Percentiles rank a stretch among this genome's conserved stretches.
Evolutionary conservation across 108 stramenopile genomes (phyloP).

Genomic region (Licmophora abbreviata): DNA sequence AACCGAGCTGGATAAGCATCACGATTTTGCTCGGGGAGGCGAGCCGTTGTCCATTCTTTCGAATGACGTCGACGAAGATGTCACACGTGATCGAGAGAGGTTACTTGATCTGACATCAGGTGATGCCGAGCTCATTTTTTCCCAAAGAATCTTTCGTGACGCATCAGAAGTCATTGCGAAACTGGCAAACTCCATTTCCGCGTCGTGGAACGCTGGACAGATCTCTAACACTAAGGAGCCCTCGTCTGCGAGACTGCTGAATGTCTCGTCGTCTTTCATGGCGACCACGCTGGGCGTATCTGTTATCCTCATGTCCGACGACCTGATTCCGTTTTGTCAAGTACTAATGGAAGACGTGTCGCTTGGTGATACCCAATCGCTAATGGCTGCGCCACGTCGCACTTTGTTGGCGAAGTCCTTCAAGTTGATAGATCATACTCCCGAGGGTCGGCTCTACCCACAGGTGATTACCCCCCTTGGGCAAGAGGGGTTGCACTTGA

Average conservation of each 20-base stretch:
- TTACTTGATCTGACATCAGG: constrained; percentile 26
- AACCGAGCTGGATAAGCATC: constrained; percentile 24
- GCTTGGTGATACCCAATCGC: no score
- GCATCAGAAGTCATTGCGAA: constrained; percentile 18
- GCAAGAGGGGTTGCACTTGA: constrained; percentile 10
- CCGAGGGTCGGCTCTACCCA: constrained; percentile 47
- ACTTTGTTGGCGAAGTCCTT: neutral
- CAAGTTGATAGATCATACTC: constrained; percentile 23
- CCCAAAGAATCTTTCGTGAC: constrained; percentile 18
- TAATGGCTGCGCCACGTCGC: neutral
- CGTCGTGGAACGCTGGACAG: neutral
- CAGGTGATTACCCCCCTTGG: constrained; percentile 22
- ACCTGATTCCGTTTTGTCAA: constrained; percentile 32
- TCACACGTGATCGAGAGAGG: constrained; percentile 10
- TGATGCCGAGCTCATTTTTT: constrained; percentile 33
- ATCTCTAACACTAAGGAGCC: neutral
- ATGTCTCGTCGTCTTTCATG: neutral
- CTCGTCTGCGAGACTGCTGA: no score
- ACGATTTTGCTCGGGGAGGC: constrained; percentile 32
- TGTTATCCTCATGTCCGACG: constrained; percentile 21
- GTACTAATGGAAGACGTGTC: constrained; percentile 11
- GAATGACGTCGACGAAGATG: constrained; percentile 11
- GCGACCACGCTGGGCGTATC: constrained; percentile 7
- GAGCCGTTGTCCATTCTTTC: constrained; percentile 24
- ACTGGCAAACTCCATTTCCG: neutral